These are phyloP conservation scores for Neurospora sp. DNA, from an alignment of 495 filamentous ascomycete species.

Conservation along the genomic window DNA sequence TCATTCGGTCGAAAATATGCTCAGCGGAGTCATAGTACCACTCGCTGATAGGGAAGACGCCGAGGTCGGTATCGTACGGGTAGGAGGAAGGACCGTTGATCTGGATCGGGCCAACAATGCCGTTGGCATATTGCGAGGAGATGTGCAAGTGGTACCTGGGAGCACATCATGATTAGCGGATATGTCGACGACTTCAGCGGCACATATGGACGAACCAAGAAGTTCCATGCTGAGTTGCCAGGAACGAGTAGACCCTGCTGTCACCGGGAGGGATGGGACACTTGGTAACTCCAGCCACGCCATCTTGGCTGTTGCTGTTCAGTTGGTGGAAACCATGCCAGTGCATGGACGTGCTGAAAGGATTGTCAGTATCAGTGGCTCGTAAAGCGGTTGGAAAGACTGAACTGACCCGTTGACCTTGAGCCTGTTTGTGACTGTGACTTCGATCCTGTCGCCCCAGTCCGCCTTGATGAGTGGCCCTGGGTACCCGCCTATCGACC, in stretches of 20 bases:
- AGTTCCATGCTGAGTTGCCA: slow-evolving; percentile 42
- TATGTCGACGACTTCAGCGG: not conserved
- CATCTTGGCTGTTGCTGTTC: slow-evolving; percentile 29
- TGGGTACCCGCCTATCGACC: not conserved
- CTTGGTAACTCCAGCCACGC: slow-evolving; percentile 27
- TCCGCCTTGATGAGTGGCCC: slow-evolving; percentile 21
- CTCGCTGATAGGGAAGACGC: slow-evolving; percentile 27
- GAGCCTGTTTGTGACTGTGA: slow-evolving; percentile 17
- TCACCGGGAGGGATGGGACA: slow-evolving; percentile 33
- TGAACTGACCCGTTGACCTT: slow-evolving; percentile 7
- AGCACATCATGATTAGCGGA: not conserved
- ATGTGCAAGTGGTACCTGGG: slow-evolving; percentile 42
- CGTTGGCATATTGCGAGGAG: slow-evolving; percentile 34
- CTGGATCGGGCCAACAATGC: slow-evolving; percentile 33
- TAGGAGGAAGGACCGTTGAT: slow-evolving; percentile 39
- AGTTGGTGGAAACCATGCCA: slow-evolving; percentile 22
- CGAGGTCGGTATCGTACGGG: slow-evolving; percentile 42
- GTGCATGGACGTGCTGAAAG: slow-evolving; percentile 13
- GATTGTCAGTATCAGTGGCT: not conserved
- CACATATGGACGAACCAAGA: slow-evolving; percentile 28
- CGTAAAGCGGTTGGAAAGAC: not conserved
- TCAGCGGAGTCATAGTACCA: slow-evolving; percentile 21
- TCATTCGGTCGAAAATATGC: not conserved
- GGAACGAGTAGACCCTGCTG: slow-evolving; percentile 38
- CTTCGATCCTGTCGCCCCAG: slow-evolving; percentile 20